Evolutionary conservation across 2,329 filamentous ascomycete species (phyloP).

Genomic region (Sporothrix brasiliensis): DNA sequence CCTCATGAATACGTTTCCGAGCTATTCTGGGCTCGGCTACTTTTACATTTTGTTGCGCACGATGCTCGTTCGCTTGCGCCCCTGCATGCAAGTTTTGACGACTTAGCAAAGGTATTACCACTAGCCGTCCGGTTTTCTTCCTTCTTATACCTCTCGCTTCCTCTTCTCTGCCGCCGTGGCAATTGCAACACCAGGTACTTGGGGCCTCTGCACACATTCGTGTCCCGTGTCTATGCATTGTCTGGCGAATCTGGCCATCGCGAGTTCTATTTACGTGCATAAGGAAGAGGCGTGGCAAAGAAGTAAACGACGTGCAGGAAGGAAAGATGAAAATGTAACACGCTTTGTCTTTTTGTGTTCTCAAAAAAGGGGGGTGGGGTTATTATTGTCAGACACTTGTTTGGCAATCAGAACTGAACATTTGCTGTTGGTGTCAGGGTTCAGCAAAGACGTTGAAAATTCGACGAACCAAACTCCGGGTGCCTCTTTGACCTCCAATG

Average conservation of each 20-base stretch:
- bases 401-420: neutral
- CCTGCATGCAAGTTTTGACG: neutral
- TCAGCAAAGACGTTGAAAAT: conserved; percentile 6
- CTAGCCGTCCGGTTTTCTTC: neutral
- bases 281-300: neutral
- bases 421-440: neutral
- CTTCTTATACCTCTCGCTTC: neutral
- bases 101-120: neutral
- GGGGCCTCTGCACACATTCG: neutral
- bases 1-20: no score
- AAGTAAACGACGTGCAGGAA: neutral
- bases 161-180: conserved; percentile 7
- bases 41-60: neutral
- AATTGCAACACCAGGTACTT: conserved; percentile 23
- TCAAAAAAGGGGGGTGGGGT: no score
- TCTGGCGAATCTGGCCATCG: conserved; percentile 19
- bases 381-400: neutral
- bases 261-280: conserved; percentile 18
- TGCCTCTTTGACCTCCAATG: conserved; percentile 26
- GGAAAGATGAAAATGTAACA: neutral
- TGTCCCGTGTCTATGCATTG: conserved; percentile 11
- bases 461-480: conserved; percentile 12
- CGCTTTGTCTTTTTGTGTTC: conserved; percentile 2
- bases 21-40: no score
- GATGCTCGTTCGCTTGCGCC: conserved; percentile 10